These are phyloP conservation scores for Ceratocystis cacaofunesta DNA, from an alignment of 2,329 filamentous ascomycete genomes.

Conservation along the genomic window DNA sequence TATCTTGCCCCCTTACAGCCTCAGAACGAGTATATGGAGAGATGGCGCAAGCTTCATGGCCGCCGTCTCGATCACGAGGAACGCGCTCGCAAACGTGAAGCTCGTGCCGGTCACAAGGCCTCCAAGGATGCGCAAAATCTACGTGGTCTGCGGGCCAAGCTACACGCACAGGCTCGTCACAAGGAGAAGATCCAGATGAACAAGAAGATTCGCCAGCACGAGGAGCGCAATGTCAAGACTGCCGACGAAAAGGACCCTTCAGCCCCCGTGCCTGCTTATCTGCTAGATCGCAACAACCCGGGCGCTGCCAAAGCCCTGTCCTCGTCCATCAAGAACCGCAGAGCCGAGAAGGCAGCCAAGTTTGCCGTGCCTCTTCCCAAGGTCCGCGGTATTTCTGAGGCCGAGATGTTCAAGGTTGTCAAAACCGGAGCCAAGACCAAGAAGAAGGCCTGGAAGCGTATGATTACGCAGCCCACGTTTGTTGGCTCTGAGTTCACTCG, in stretches of 20 bases:
- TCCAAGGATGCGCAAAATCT: slow-evolving; percentile 88
- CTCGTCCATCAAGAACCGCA: slow-evolving; percentile 88
- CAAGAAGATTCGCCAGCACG: slow-evolving; percentile 85
- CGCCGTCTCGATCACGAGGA: slow-evolving; percentile 66
- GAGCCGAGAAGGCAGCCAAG: slow-evolving; percentile 82
- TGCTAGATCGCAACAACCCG: slow-evolving; percentile 65
- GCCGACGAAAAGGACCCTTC: slow-evolving; percentile 63
- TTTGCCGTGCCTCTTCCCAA: slow-evolving; percentile 88
- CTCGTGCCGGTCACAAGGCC: slow-evolving; percentile 76
- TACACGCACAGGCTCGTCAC: slow-evolving; percentile 83
- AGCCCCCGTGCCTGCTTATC: slow-evolving; percentile 77
- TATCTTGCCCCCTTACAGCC: slow-evolving; percentile 35
- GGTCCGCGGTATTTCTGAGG: slow-evolving; percentile 82
- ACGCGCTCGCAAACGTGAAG: slow-evolving; percentile 68
- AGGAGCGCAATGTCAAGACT: slow-evolving; percentile 91
- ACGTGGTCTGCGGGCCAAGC: slow-evolving; percentile 78
- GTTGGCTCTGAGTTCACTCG: slow-evolving; percentile 84
- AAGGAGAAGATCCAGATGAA: slow-evolving; percentile 98
- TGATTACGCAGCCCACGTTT: slow-evolving; percentile 49
- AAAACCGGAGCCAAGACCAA: slow-evolving; percentile 89
- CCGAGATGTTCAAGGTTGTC: slow-evolving; percentile 96
- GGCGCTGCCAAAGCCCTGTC: slow-evolving; percentile 53
- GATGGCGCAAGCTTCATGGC: slow-evolving; percentile 45
- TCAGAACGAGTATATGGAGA: slow-evolving; percentile 56
- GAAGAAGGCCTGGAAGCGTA: slow-evolving; percentile 67